These are phyloP conservation scores for Colletotrichum zoysiae DNA, from an alignment of 2,329 filamentous ascomycete genomes.

Conservation along the genomic window DNA sequence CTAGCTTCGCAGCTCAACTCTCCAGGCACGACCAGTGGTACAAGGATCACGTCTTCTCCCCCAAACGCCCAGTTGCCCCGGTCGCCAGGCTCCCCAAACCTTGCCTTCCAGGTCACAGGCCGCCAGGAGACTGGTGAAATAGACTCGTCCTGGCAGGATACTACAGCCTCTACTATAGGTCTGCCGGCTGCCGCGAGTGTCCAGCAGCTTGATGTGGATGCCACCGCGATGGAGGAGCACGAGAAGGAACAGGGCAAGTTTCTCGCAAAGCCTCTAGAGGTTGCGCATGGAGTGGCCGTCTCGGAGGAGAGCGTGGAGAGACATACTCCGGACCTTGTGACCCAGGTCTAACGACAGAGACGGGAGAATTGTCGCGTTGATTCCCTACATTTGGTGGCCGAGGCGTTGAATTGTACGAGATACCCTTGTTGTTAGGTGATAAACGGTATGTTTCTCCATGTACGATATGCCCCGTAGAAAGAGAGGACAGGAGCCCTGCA, in stretches of 20 bases:
- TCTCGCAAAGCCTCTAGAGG: conserved; percentile 58
- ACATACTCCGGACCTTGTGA: conserved; percentile 60
- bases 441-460: conserved; percentile 8
- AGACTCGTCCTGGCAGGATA: conserved; percentile 27
- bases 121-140: conserved; percentile 1
- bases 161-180: neutral
- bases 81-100: conserved; percentile 30
- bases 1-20: neutral
- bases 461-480: conserved; percentile 5
- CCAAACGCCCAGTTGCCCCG: conserved; percentile 27
- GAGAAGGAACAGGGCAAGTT: conserved; percentile 51
- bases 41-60: neutral
- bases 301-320: conserved; percentile 67
- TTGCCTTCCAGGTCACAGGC: neutral
- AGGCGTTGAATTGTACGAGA: conserved; percentile 29
- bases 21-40: neutral
- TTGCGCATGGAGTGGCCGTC: conserved; percentile 66
- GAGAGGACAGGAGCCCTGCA: neutral
- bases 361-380: neutral
- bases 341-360: conserved; percentile 44
- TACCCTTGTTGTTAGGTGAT: conserved; percentile 7
- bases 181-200: neutral
- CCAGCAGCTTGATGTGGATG: neutral
- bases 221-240: conserved; percentile 48
- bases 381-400: conserved; percentile 6